phyloP scores from a whole-genome alignment of 1,284 basidiomycete species.

The Hemileia vastatrix region DNA sequence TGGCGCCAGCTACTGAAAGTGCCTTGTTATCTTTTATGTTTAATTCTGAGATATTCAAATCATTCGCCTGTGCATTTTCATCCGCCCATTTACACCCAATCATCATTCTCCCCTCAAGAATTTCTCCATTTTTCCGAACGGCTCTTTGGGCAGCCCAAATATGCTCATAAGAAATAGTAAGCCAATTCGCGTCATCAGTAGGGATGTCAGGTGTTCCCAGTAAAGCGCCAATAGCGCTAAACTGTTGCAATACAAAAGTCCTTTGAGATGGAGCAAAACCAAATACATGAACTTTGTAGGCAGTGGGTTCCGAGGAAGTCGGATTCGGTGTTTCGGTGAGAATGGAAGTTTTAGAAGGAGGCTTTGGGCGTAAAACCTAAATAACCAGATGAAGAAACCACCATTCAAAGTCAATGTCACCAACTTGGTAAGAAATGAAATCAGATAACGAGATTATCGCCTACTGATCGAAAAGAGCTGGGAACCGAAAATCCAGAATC shows the following conservation, averaged over 20 bases:
- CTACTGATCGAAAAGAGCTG: conserved; percentile 5
- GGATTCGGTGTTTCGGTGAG: background rate
- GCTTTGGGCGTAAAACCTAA: background rate
- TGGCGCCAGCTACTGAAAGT: too few relatives aligned
- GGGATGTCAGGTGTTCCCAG: conserved; percentile 17
- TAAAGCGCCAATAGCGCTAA: conserved; percentile 13
- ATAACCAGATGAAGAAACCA: background rate
- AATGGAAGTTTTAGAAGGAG: conserved; percentile 1
- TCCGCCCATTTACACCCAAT: conserved; percentile 67
- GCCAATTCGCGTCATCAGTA: conserved; percentile 38
- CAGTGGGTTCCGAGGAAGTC: background rate
- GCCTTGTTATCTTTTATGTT: too few relatives aligned
- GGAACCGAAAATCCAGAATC: background rate
- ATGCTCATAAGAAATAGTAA: conserved; percentile 51
- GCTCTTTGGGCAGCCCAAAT: conserved; percentile 62
- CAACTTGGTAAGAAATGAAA: background rate
- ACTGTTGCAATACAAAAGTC: conserved; percentile 16
- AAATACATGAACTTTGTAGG: conserved; percentile 13
- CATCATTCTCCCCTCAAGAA: conserved; percentile 64
- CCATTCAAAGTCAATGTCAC: background rate
- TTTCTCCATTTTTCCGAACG: conserved; percentile 64
- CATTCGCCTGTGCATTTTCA: too few relatives aligned
- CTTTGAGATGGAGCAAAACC: conserved; percentile 15
- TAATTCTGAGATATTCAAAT: too few relatives aligned
- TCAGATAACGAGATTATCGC: background rate